These are phyloP conservation scores for Cladosporium sp. DNA, from an alignment of 2,329 filamentous ascomycete species.

Conservation along the genomic window DNA sequence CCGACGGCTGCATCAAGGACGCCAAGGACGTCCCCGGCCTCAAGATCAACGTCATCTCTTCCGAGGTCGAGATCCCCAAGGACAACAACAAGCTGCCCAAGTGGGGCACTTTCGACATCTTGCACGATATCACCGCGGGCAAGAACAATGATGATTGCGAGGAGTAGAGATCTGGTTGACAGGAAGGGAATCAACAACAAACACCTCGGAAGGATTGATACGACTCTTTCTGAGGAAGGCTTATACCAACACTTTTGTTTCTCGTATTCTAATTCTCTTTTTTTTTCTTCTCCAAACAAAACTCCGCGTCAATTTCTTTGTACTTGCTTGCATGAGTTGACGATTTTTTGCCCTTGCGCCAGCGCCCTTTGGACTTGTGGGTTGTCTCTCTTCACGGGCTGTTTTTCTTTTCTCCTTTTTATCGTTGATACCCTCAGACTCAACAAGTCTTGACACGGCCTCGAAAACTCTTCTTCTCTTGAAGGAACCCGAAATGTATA, in stretches of 20 bases:
- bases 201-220: no score
- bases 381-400: neutral
- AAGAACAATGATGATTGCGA: constrained; percentile 2
- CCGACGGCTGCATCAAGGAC: constrained; percentile 10
- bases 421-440: no score
- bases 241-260: no score
- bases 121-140: constrained; percentile 11
- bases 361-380: neutral
- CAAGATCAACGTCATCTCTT: constrained; percentile 7
- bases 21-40: constrained; percentile 12
- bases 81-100: neutral
- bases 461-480: no score
- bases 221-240: no score
- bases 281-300: no score
- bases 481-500: no score
- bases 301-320: neutral
- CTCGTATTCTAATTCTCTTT: no score
- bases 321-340: constrained; percentile 6
- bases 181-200: no score
- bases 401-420: neutral
- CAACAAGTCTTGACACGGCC: no score
- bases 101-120: constrained; percentile 9
- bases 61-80: constrained; percentile 9
- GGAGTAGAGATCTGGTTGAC: neutral
- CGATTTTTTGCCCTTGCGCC: constrained; percentile 10